A percentile compares a stretch with the other conserved stretches of the same genome.
phyloP scores from a whole-genome alignment of 306 rosid species.

The Gynostemma pentaphyllum region DNA sequence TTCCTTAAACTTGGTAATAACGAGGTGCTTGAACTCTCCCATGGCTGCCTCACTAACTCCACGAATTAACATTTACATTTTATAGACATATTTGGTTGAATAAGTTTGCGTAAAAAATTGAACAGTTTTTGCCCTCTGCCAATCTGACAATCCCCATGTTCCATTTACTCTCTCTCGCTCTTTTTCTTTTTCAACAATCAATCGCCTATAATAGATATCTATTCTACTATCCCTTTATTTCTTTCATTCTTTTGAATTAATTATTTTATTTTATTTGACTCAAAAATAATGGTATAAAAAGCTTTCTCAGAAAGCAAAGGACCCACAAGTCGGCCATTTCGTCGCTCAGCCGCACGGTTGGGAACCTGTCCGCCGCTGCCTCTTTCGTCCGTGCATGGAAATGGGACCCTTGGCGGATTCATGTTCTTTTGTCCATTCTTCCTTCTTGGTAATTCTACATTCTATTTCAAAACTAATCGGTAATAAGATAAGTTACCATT shows the following conservation, averaged over 20 bases:
- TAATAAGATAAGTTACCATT: no score
- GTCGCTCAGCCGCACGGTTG: constrained; percentile 19
- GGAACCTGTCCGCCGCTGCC: neutral
- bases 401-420: no score
- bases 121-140: constrained; percentile 23
- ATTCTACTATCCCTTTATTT: no score
- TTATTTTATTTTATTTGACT: constrained; percentile 1
- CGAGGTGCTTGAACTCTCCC: constrained; percentile 84
- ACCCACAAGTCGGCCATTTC: constrained; percentile 30
- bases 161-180: constrained; percentile 20
- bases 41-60: constrained; percentile 10
- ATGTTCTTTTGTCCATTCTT: no score
- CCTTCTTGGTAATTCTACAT: no score
- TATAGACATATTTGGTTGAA: constrained; percentile 3
- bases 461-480: no score
- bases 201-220: constrained; percentile 9
- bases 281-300: neutral
- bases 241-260: no score
- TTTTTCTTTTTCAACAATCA: constrained; percentile 19
- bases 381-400: neutral
- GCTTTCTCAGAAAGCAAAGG: constrained; percentile 4
- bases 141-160: constrained; percentile 25
- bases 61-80: neutral
- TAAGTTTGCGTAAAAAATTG: constrained; percentile 20
- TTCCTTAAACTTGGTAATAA: constrained; percentile 73